Percentiles rank a stretch among this genome's conserved stretches.
These are phyloP conservation scores for Elsinoe australis DNA, from an alignment of 2,329 filamentous ascomycete genomes.

Conservation along the genomic window DNA sequence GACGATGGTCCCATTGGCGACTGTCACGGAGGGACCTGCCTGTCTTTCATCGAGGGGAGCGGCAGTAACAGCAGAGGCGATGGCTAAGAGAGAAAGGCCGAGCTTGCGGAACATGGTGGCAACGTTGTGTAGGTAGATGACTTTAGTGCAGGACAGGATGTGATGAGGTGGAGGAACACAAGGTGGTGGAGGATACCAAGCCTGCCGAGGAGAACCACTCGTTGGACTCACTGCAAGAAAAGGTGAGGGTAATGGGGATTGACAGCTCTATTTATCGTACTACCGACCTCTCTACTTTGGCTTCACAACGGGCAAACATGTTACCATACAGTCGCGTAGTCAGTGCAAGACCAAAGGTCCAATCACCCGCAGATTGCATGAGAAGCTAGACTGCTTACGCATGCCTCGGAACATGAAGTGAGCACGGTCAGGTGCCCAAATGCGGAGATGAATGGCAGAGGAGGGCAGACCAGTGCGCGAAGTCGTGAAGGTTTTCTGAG, in stretches of 20 bases:
- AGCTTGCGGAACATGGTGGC: conserved; percentile 15
- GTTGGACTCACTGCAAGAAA: neutral
- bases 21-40: conserved; percentile 45
- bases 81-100: conserved; percentile 10
- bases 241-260: neutral
- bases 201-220: neutral
- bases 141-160: too few relatives aligned
- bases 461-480: neutral
- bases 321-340: neutral
- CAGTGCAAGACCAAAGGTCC: neutral
- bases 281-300: too few relatives aligned
- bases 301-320: conserved; percentile 7
- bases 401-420: conserved; percentile 5
- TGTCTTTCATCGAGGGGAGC: conserved; percentile 17
- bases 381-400: neutral
- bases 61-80: conserved; percentile 17
- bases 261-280: too few relatives aligned
- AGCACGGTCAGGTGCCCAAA: conserved; percentile 3
- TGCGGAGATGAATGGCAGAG: conserved; percentile 9
- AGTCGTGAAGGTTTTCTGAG: neutral
- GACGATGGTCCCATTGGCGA: conserved; percentile 51
- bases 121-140: too few relatives aligned
- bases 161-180: neutral
- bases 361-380: conserved; percentile 9
- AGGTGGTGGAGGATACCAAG: neutral